These are phyloP conservation scores for Trypanosoma cruzi DNA, from an alignment of 208 protist species.

Conservation along the genomic window DNA sequence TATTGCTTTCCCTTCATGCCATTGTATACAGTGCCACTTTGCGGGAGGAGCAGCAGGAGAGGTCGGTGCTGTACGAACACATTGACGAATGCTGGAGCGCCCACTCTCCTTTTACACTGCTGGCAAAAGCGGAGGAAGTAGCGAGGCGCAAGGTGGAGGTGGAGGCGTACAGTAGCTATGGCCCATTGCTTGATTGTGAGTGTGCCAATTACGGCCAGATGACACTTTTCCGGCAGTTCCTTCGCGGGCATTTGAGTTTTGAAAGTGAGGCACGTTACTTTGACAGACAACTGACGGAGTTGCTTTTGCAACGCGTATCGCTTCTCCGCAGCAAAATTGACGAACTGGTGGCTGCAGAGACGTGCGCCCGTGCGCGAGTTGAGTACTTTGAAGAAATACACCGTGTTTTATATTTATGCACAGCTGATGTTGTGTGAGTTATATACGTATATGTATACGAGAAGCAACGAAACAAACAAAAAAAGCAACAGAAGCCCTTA, in stretches of 20 bases:
- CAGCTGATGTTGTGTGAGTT: constrained; percentile 5
- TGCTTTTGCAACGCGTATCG: constrained; percentile 32
- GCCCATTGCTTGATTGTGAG: constrained; percentile 11
- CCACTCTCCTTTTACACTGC: not conserved
- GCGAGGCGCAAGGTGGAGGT: constrained; percentile 23
- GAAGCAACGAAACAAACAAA: too few species aligned
- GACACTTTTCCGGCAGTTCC: constrained; percentile 27
- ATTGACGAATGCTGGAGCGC: constrained; percentile 13
- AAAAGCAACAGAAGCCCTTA: too few species aligned
- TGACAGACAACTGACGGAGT: constrained; percentile 33
- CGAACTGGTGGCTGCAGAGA: constrained; percentile 40
- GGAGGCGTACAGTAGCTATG: constrained; percentile 6
- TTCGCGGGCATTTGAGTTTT: constrained; percentile 43
- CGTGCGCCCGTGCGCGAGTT: constrained; percentile 33
- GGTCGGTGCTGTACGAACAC: not conserved
- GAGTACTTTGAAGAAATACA: constrained; percentile 41
- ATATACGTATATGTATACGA: constrained; percentile 4
- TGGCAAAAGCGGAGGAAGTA: constrained; percentile 21
- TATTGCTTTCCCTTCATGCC: constrained; percentile 8
- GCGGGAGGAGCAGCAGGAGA: constrained; percentile 7
- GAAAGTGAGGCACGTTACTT: constrained; percentile 37
- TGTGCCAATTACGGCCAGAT: constrained; percentile 22
- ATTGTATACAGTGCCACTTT: not conserved
- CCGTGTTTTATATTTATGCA: not conserved
- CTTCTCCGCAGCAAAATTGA: constrained; percentile 33